A percentile compares a stretch with the other conserved stretches of the same genome.
Conservation (phyloP, 208 protist species). For the Trypanosoma avium region DNA sequence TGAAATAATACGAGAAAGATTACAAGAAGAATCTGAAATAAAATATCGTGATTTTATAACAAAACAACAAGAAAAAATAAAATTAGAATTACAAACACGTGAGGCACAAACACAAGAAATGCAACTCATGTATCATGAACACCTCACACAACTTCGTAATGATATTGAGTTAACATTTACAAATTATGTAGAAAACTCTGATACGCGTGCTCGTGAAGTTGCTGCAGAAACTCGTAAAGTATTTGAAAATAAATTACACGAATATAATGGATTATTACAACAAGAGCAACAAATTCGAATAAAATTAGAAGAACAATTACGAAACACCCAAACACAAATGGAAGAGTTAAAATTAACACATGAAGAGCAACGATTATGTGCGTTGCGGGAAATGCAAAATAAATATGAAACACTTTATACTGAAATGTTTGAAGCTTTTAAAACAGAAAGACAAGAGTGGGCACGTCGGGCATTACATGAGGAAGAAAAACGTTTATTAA, state of each 20-base stretch:
- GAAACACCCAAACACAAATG: slow-evolving; percentile 31
- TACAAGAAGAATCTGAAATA: slow-evolving; percentile 27
- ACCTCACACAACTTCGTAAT: slow-evolving; percentile 21
- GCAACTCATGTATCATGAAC: slow-evolving; percentile 20
- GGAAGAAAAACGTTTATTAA: slow-evolving; percentile 48
- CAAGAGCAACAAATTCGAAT: slow-evolving; percentile 21
- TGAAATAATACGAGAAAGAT: slow-evolving; percentile 15
- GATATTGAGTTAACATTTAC: slow-evolving; percentile 27
- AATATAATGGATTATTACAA: neutral
- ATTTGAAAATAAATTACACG: slow-evolving; percentile 14
- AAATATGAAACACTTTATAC: slow-evolving; percentile 30
- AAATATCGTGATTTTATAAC: slow-evolving; percentile 20
- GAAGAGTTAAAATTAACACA: slow-evolving; percentile 33
- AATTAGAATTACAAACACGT: neutral
- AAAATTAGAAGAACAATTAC: slow-evolving; percentile 18
- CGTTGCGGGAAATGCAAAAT: slow-evolving; percentile 33
- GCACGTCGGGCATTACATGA: slow-evolving; percentile 43
- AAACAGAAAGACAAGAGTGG: slow-evolving; percentile 39
- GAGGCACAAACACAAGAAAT: neutral
- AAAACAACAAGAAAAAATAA: slow-evolving; percentile 8
- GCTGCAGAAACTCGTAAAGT: neutral
- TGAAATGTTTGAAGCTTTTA: slow-evolving; percentile 28
- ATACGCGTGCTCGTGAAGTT: slow-evolving; percentile 13
- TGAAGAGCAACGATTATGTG: slow-evolving; percentile 42
- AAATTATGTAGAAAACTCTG: slow-evolving; percentile 11